Conservation (phyloP, 2,329 filamentous ascomycete species). For the Nectriaceae sp. region DNA sequence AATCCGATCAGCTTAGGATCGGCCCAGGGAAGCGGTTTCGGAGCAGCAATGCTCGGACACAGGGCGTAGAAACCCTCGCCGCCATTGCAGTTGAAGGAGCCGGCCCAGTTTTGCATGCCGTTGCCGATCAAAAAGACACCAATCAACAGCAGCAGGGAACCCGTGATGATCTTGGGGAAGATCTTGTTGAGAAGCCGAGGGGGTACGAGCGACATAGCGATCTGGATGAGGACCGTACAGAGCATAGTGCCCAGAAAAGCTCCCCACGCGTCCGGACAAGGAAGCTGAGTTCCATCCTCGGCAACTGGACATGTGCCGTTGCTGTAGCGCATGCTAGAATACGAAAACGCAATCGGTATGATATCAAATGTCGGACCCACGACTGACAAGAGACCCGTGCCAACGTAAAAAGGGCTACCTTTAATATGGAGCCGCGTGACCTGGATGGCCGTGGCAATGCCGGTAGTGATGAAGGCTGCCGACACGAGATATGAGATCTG, state of each 20-base stretch:
- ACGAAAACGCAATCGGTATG: conserved; percentile 10
- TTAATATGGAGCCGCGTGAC: conserved; percentile 47
- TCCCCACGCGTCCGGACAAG: conserved; percentile 11
- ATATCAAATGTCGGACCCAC: conserved; percentile 11
- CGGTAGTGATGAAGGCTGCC: conserved; percentile 60
- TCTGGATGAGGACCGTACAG: conserved; percentile 9
- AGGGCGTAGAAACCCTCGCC: conserved; percentile 8
- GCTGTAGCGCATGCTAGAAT: conserved; percentile 5
- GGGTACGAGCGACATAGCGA: conserved; percentile 8
- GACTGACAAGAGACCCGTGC: conserved; percentile 10
- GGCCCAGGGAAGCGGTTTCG: conserved; percentile 9
- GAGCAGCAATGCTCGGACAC: conserved; percentile 6
- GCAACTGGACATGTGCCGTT: conserved; percentile 7
- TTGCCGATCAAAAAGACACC: conserved; percentile 8
- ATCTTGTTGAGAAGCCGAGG: conserved; percentile 7
- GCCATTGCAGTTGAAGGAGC: conserved; percentile 8
- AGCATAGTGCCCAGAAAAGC: conserved; percentile 10
- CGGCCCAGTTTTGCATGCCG: conserved; percentile 12
- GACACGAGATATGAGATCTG: conserved; percentile 27
- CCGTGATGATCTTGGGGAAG: conserved; percentile 11
- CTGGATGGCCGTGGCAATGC: conserved; percentile 60
- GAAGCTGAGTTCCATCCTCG: conserved; percentile 5
- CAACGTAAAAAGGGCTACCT: conserved; percentile 10
- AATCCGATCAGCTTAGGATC: conserved; percentile 10
- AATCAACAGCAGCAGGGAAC: conserved; percentile 7